Conservation (phyloP, 1,139 yeast genomes). For the Citeromyces hawaiiensis region DNA sequence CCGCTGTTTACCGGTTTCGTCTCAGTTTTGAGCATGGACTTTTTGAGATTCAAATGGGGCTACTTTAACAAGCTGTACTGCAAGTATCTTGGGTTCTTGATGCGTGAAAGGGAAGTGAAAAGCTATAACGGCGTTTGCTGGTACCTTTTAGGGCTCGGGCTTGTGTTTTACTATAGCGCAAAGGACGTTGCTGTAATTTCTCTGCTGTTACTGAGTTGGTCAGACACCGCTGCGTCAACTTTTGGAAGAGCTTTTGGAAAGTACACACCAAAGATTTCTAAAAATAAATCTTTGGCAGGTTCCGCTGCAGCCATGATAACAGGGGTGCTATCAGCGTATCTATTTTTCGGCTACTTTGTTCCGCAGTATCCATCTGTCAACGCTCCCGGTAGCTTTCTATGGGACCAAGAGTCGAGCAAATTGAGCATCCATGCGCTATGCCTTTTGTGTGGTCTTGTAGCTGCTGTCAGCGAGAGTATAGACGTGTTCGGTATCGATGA, state of each 20-base stretch:
- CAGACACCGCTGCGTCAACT: slow-evolving; percentile 95
- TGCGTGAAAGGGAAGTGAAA: slow-evolving; percentile 69
- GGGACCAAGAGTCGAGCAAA: slow-evolving; percentile 49
- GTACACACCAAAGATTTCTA: slow-evolving; percentile 64
- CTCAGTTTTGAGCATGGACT: slow-evolving; percentile 49
- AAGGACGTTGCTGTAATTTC: slow-evolving; percentile 75
- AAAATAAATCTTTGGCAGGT: slow-evolving; percentile 79
- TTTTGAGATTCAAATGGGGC: slow-evolving; percentile 48
- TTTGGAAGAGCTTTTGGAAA: slow-evolving; percentile 78
- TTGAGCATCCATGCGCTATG: slow-evolving; percentile 40
- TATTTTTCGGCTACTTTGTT: slow-evolving; percentile 60
- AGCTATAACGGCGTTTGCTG: slow-evolving; percentile 74
- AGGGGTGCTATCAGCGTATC: slow-evolving; percentile 54
- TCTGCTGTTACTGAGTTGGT: slow-evolving; percentile 80
- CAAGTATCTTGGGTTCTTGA: slow-evolving; percentile 56
- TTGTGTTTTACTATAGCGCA: slow-evolving; percentile 58
- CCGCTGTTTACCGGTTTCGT: slow-evolving; percentile 43
- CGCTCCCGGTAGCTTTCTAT: slow-evolving; percentile 36
- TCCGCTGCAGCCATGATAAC: slow-evolving; percentile 68
- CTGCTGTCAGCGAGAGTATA: slow-evolving; percentile 77
- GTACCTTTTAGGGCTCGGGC: slow-evolving; percentile 65
- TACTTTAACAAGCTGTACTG: slow-evolving; percentile 54
- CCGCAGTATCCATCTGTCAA: slow-evolving; percentile 44
- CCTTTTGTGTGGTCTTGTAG: slow-evolving; percentile 60
- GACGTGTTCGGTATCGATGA: slow-evolving; percentile 73